Conservation (phyloP, 805 yeast species). For the Myxozyma monticola region DNA sequence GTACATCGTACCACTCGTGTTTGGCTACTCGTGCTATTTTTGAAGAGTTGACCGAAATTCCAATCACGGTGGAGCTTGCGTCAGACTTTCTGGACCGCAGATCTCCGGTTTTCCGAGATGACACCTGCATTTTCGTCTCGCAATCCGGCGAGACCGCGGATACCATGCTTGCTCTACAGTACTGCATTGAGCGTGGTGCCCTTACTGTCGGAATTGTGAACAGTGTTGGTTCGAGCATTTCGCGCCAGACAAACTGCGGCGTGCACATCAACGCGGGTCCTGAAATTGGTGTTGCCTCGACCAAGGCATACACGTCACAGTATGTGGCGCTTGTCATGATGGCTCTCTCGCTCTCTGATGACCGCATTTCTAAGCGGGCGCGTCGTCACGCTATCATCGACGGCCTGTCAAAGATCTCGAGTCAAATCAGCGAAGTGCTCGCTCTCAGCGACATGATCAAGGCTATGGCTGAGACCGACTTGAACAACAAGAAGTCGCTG, state of each 20-base stretch:
- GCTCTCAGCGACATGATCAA: constrained; percentile 72
- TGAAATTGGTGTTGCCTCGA: constrained; percentile 98
- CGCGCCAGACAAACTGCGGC: constrained; percentile 98
- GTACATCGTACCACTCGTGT: constrained; percentile 98
- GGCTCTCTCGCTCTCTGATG: constrained; percentile 92
- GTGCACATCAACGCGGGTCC: constrained; percentile 99
- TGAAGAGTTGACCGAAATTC: constrained; percentile 94
- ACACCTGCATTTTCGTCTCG: constrained; percentile 94
- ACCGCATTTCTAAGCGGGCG: constrained; percentile 68
- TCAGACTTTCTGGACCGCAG: constrained; percentile 92
- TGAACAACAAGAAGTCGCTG: constrained; percentile 81
- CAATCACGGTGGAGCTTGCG: constrained; percentile 89
- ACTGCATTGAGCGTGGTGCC: constrained; percentile 96
- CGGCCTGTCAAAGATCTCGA: constrained; percentile 81
- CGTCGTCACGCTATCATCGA: constrained; percentile 85
- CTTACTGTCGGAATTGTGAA: constrained; percentile 96
- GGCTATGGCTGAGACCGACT: constrained; percentile 65
- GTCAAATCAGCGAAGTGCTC: constrained; percentile 78
- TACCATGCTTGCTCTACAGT: constrained; percentile 89
- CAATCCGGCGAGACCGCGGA: constrained; percentile 99
- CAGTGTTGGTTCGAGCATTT: constrained; percentile 94
- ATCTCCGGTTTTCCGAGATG: constrained; percentile 98
- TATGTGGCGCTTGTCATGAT: constrained; percentile 95
- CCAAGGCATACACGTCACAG: constrained; percentile 98
- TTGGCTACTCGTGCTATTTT: constrained; percentile 93